These are phyloP conservation scores for Ceratorhiza oryzae-sativae DNA, from an alignment of 1,284 basidiomycete genomes.

Conservation along the genomic window DNA sequence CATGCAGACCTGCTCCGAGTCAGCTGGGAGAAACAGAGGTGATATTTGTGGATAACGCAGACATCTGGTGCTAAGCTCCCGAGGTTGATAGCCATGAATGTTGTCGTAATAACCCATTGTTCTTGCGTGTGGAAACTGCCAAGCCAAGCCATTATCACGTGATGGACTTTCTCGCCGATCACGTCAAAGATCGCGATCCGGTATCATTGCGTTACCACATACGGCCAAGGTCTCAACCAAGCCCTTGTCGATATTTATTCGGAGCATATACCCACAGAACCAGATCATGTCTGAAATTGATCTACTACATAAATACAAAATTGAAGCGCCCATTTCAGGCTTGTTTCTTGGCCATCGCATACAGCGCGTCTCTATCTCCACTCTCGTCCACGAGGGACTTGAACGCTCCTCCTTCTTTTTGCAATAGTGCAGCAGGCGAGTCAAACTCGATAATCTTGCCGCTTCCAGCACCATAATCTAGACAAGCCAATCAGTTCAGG, in stretches of 20 bases:
- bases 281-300: background rate
- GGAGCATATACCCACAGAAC: too few relatives aligned
- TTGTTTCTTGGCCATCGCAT: conserved; percentile 46
- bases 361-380: conserved; percentile 51
- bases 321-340: background rate
- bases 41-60: background rate
- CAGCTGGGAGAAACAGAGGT: conserved; percentile 12
- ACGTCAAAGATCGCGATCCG: background rate
- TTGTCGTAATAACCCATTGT: too few relatives aligned
- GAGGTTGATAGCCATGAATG: background rate
- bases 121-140: background rate
- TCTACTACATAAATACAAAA: background rate
- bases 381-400: conserved; percentile 53
- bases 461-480: conserved; percentile 43
- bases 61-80: background rate
- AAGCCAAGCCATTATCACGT: background rate
- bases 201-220: too few relatives aligned
- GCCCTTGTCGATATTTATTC: too few relatives aligned
- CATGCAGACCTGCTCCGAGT: conserved; percentile 22
- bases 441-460: conserved; percentile 51
- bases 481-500: too few relatives aligned
- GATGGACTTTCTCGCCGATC: background rate
- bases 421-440: conserved; percentile 50
- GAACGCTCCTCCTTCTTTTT: conserved; percentile 51
- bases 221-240: too few relatives aligned